Conservation (phyloP, 495 filamentous ascomycete species). For the Articulospora tetracladia region DNA sequence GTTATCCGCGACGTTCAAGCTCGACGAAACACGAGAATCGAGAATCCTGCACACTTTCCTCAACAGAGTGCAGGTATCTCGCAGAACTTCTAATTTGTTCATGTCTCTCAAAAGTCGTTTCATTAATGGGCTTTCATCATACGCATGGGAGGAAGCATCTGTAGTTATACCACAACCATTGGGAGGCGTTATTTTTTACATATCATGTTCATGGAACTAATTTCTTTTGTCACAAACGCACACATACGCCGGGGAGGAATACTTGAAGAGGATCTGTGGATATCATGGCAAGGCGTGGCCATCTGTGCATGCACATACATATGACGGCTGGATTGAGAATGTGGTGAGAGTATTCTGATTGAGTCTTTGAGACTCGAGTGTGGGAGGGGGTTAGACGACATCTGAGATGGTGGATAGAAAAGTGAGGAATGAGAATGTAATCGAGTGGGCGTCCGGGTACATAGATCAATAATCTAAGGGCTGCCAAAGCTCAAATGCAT, state of each 20-base stretch:
- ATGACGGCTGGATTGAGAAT: conserved; percentile 16
- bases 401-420: not conserved
- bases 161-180: conserved; percentile 23
- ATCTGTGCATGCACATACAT: conserved; percentile 5
- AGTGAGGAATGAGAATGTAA: not conserved
- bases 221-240: conserved; percentile 21
- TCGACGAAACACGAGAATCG: conserved; percentile 87
- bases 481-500: not conserved
- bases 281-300: conserved; percentile 1
- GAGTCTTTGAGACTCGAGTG: not conserved
- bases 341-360: not conserved
- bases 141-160: conserved; percentile 1
- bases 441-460: not conserved
- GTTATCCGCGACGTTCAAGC: conserved; percentile 94
- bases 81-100: conserved; percentile 77
- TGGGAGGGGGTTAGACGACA: not conserved
- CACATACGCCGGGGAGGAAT: not conserved
- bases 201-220: conserved; percentile 2
- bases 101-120: conserved; percentile 8
- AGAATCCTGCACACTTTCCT: conserved; percentile 80
- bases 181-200: conserved; percentile 18
- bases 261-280: conserved; percentile 7
- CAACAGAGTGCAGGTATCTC: conserved; percentile 94
- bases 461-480: conserved; percentile 6
- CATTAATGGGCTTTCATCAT: not conserved